Conservation (phyloP, 257 asterid genomes). For the Salvia rosmarinus region DNA sequence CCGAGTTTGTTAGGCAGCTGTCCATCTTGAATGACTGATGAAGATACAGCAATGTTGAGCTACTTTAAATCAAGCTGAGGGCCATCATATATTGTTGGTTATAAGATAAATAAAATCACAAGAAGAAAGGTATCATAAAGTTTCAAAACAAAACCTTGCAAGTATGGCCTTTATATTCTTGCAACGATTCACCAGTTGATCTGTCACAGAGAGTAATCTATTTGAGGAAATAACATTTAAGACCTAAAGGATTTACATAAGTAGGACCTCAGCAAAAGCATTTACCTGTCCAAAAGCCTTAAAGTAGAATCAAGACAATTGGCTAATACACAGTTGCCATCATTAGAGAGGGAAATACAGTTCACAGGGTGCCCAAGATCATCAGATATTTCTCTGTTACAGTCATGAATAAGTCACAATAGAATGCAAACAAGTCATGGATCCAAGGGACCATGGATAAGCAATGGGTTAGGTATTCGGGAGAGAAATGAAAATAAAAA, state of each 20-base stretch:
- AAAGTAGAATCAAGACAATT: conserved; percentile 88
- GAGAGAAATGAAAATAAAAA: not conserved
- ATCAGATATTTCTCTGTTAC: conserved; percentile 79
- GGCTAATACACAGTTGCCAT: conserved; percentile 85
- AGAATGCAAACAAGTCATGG: conserved; percentile 26
- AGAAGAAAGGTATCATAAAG: conserved; percentile 23
- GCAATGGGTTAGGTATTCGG: not conserved
- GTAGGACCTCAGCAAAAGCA: conserved; percentile 26
- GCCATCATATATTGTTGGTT: not conserved
- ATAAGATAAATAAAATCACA: not conserved
- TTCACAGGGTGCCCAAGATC: conserved; percentile 88
- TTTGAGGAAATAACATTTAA: conserved; percentile 6
- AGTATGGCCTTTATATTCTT: conserved; percentile 92
- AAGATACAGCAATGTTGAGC: conserved; percentile 14
- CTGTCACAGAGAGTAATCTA: conserved; percentile 43
- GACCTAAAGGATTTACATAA: conserved; percentile 10
- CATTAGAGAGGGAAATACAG: conserved; percentile 92
- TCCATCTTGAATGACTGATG: conserved; percentile 89
- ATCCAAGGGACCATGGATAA: conserved; percentile 20
- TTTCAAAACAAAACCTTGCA: conserved; percentile 70
- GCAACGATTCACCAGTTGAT: conserved; percentile 81
- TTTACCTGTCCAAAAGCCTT: conserved; percentile 85
- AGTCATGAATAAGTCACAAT: conserved; percentile 33
- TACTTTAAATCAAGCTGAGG: conserved; percentile 9
- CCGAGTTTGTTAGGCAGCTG: conserved; percentile 90